Evolutionary conservation across 331 rosid species (phyloP), one percentile per base, ranked within the genome.

Genomic region (Phaseolus coccineus): DNA sequence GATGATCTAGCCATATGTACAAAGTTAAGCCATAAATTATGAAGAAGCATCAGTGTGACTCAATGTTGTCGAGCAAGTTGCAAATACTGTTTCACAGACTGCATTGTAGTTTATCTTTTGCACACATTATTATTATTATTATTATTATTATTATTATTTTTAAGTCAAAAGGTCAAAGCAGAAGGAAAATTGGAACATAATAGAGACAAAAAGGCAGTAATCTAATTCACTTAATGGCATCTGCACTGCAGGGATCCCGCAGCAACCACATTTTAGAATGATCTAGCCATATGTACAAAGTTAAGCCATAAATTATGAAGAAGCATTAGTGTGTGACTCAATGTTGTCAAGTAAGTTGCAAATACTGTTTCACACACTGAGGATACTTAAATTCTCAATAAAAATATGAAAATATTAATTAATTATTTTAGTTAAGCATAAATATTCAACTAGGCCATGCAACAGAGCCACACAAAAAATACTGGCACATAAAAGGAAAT

Each of bases 281-380:
- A 51, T 7, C 33, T 44, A 4, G 2, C 55, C 47, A 42, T 0
- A 19, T 46, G 35, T 15, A 59, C 27, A 53, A 61, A 62, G 63
- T 46, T 71, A 78, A 66, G 69, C 83, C 7, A 52, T 14, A 57
- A 73, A 63, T 30, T 61, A 61, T 61, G 33, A 66, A 64, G 77
- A 51, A n/a, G 25, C 69, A 33, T 16, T 8, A 12, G 8, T 6
- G 10, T 12, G 27, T 12, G 27, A 63, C 37, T 31, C 25, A 33
- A 64, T 39, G 19, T n/a, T 37, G 66, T 73, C 37, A 74, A 11
- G 55, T 25, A 58, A 24, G 66, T 61, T 30, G 42, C 40, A 81
- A 64, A 52, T 40, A 27, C 69, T 6, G 14, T 27, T 39, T 37
- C 8, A 31, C 53, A 39, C 10, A 55, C 42, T n/a, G 30, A 10